Conservation (phyloP, 1,284 basidiomycete species). For the Ceratobasidium sp. region DNA sequence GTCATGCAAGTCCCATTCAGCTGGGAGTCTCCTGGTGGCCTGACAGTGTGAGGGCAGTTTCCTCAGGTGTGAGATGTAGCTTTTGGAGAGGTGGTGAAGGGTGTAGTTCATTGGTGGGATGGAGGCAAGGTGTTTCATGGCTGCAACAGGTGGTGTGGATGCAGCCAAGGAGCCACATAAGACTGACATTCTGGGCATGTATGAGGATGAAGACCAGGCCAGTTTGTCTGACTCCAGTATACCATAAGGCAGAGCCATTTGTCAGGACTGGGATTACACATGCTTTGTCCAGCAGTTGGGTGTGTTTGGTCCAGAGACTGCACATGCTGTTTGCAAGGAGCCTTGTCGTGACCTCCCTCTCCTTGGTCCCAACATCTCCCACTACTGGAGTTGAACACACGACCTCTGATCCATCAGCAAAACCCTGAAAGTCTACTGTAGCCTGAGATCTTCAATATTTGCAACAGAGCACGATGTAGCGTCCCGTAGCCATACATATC, state of each 20-base stretch:
- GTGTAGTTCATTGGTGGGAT: not conserved
- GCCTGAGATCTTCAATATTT: too few species aligned
- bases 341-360: too few species aligned
- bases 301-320: not conserved
- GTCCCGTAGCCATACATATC: too few species aligned
- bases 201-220: not conserved
- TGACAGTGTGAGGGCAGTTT: not conserved
- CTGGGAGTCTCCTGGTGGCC: not conserved
- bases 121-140: not conserved
- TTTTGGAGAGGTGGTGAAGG: not conserved
- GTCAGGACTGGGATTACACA: slow-evolving; percentile 4
- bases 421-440: too few species aligned
- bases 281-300: not conserved
- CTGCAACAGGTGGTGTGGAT: not conserved
- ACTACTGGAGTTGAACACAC: too few species aligned
- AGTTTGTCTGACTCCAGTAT: too few species aligned
- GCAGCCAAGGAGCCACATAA: not conserved
- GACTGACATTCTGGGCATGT: not conserved
- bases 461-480: too few species aligned
- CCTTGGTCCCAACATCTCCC: too few species aligned
- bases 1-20: not conserved
- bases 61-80: not conserved
- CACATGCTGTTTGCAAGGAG: slow-evolving; percentile 1
- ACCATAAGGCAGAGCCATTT: not conserved
- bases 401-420: too few species aligned